Evolutionary conservation across 768 basidiomycete species (phyloP).

Genomic region (Tubosaeta brunneosetosa): DNA sequence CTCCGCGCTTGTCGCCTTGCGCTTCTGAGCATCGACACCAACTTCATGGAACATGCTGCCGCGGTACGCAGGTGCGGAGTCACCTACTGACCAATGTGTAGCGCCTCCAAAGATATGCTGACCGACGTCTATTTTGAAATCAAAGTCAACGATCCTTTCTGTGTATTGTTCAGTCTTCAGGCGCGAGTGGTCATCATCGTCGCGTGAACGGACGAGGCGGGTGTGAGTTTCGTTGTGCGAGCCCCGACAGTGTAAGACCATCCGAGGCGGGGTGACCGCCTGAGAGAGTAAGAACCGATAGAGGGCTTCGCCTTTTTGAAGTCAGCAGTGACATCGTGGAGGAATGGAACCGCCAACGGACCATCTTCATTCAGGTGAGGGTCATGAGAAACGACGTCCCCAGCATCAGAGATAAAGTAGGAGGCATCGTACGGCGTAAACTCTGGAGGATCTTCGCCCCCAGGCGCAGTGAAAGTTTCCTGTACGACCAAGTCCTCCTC

Average conservation of each 20-base stretch:
- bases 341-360: slow-evolving; percentile 14
- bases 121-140: slow-evolving; percentile 58
- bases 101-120: slow-evolving; percentile 38
- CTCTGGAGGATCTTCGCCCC: slow-evolving; percentile 51
- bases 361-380: slow-evolving; percentile 64
- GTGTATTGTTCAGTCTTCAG: slow-evolving; percentile 47
- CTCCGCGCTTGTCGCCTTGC: slow-evolving; percentile 41
- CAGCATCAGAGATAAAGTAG: slow-evolving; percentile 44
- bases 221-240: slow-evolving; percentile 51
- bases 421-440: slow-evolving; percentile 64
- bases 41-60: slow-evolving; percentile 60
- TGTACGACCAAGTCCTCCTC: slow-evolving; percentile 20
- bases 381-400: slow-evolving; percentile 66
- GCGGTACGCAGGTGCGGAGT: slow-evolving; percentile 60
- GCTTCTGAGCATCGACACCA: slow-evolving; percentile 34
- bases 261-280: slow-evolving; percentile 40
- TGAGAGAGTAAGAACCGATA: slow-evolving; percentile 70
- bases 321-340: slow-evolving; percentile 1
- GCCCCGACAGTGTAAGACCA: slow-evolving; percentile 48
- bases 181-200: slow-evolving; percentile 32
- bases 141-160: slow-evolving; percentile 61
- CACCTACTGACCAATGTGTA: slow-evolving; percentile 57
- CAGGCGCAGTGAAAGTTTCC: slow-evolving; percentile 21
- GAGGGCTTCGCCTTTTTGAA: slow-evolving; percentile 54
- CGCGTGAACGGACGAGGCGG: slow-evolving; percentile 39